Conservation (phyloP, 2,329 filamentous ascomycete genomes). For the Aaosphaeria pasadenensis region DNA sequence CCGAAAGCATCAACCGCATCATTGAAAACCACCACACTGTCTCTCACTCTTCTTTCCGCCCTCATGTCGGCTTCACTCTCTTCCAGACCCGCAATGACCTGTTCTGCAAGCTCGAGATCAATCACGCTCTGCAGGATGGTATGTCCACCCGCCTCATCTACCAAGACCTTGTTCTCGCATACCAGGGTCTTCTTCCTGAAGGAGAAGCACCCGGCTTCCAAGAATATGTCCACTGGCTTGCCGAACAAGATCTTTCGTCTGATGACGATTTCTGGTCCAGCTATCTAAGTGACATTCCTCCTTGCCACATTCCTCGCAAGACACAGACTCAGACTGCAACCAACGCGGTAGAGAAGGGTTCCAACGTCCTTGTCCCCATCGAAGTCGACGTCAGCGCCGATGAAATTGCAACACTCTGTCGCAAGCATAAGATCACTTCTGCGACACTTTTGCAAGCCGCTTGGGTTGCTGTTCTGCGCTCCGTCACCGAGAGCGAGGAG, state of each 20-base stretch:
- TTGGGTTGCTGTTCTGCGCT: constrained; percentile 14
- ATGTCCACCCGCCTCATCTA: constrained; percentile 45
- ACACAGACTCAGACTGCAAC: neutral
- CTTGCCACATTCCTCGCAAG: neutral
- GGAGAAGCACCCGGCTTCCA: constrained; percentile 7
- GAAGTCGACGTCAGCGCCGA: constrained; percentile 3
- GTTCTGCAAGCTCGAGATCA: constrained; percentile 47
- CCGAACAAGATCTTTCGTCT: constrained; percentile 19
- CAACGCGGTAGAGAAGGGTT: neutral
- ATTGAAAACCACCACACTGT: constrained; percentile 6
- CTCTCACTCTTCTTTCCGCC: constrained; percentile 2
- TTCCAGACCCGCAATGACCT: constrained; percentile 41
- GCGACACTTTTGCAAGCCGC: constrained; percentile 11
- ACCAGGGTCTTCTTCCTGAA: constrained; percentile 7
- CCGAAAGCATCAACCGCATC: constrained; percentile 1
- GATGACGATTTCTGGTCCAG: constrained; percentile 31
- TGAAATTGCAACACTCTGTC: constrained; percentile 5
- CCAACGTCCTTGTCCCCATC: constrained; percentile 8
- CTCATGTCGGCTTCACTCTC: constrained; percentile 38
- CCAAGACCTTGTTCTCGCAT: constrained; percentile 40
- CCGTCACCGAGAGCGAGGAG: constrained; percentile 6
- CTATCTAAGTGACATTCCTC: constrained; percentile 19
- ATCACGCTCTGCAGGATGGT: constrained; percentile 48
- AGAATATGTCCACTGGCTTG: constrained; percentile 29
- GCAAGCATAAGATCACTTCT: constrained; percentile 8